phyloP scores from a whole-genome alignment of 306 rosid species.

The Trifolium subterraneum region DNA sequence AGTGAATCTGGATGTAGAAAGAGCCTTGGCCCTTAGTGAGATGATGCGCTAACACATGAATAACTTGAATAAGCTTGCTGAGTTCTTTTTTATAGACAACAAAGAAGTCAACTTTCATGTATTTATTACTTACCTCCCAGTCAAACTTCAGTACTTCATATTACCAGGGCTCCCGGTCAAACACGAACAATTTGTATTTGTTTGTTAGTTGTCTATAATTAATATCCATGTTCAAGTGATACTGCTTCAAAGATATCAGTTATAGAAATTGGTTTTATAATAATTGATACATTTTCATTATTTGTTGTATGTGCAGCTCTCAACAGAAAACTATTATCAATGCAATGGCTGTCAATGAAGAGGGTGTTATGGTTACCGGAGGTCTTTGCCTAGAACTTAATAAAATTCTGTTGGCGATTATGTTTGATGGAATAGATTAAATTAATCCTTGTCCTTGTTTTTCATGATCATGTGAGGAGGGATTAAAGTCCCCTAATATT shows the following conservation, averaged over 20 bases:
- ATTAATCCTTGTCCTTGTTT: conserved; percentile 6
- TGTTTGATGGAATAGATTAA: conserved; percentile 19
- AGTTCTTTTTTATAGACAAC: neutral
- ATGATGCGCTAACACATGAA: neutral
- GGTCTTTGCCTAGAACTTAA: conserved; percentile 56
- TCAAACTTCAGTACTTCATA: neutral
- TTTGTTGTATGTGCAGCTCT: conserved; percentile 60
- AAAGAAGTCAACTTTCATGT: neutral
- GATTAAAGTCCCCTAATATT: neutral
- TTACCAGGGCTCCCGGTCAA: neutral
- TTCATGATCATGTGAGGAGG: conserved; percentile 1
- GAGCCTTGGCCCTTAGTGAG: conserved; percentile 6
- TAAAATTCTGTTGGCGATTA: neutral
- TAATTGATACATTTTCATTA: conserved; percentile 25
- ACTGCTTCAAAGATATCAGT: neutral
- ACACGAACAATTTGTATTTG: conserved; percentile 7
- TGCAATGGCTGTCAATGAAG: conserved; percentile 97
- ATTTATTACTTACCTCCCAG: neutral
- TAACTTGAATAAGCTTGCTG: neutral
- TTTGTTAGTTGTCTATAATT: conserved; percentile 10
- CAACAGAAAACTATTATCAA: conserved; percentile 97
- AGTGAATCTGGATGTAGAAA: neutral
- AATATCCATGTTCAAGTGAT: conserved; percentile 25
- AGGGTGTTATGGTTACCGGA: conserved; percentile 95
- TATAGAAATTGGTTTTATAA: neutral